Percentiles rank a stretch among this genome's conserved stretches.
Conservation (phyloP, 768 basidiomycete genomes). For the Lentinus tigrinus region DNA sequence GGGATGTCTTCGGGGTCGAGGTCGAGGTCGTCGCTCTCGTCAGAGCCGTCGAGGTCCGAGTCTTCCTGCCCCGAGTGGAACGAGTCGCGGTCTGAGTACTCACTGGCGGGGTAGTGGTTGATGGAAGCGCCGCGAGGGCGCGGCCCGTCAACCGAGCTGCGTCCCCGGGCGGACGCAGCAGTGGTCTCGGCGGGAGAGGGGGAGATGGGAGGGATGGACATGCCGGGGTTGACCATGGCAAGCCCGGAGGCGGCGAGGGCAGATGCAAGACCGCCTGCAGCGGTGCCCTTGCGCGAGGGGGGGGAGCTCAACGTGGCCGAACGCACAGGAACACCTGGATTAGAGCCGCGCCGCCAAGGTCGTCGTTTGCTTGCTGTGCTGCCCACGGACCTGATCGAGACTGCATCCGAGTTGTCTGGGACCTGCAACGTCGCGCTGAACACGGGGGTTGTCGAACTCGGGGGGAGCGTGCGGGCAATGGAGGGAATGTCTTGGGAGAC, state of each 20-base stretch:
- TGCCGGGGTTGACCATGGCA: conserved; percentile 59
- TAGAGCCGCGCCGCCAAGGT: conserved; percentile 21
- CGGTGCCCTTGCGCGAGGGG: conserved; percentile 39
- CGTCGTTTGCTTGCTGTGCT: conserved; percentile 21
- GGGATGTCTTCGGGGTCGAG: conserved; percentile 77
- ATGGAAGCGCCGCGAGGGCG: conserved; percentile 19
- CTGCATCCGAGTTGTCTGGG: conserved; percentile 26
- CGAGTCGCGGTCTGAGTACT: conserved; percentile 15
- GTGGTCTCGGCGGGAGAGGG: conserved; percentile 16
- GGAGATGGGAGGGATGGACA: conserved; percentile 42
- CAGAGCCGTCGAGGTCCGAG: conserved; percentile 26
- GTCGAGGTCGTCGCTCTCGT: conserved; percentile 34
- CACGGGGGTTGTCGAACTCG: conserved; percentile 8
- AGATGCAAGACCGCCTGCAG: conserved; percentile 50
- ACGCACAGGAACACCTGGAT: conserved; percentile 9
- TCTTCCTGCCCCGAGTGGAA: background rate
- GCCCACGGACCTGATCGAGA: conserved; percentile 23
- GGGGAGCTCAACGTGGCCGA: conserved; percentile 15
- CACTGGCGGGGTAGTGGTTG: conserved; percentile 18
- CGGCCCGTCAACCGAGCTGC: conserved; percentile 13
- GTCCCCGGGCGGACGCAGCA: background rate
- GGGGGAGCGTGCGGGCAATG: conserved; percentile 7
- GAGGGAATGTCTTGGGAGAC: background rate
- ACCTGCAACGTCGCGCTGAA: conserved; percentile 16
- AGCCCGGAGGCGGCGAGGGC: conserved; percentile 67